Evolutionary conservation across 83 land plant genomes (phyloP), one percentile per base, ranked within the genome.

Genomic region (Thuja plicata): DNA sequence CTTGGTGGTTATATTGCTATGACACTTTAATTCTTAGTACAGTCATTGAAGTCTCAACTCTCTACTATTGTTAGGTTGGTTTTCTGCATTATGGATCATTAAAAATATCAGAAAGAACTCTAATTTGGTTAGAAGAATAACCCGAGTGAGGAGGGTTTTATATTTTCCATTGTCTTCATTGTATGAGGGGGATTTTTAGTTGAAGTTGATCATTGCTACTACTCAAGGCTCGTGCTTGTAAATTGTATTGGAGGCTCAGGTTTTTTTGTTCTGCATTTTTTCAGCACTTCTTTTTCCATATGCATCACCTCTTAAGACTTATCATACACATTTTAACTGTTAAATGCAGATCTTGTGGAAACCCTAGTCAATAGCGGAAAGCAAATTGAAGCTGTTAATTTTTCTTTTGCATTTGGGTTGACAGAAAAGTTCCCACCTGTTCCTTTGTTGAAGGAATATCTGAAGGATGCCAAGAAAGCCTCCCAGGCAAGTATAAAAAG

Each of bases 381-480:
- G 88, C 97, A 98, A 88, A 95, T 97, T 91, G 99, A 98, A 89
- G 99, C 97, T 30, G 93, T 98, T 52, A 94, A 96, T 85, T 91
- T 98, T 88, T 95, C 97, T 57, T 96, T 92, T 91, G 93, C 96
- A 34, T 97, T 98, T 90, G 94, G 90, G 27, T 91, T 98, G 55
- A 97, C 97, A 80, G 96, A 94, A 87, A 94, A 93, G 88, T 93
- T 97, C 90, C 91, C 95, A 80, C 99, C 99, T 82, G 95, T 96
- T 32, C 93, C 95, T 52, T 89, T 98, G 87, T 91, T 98, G 88
- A 98, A 98, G 76, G 89, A 98, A 43, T 98, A 97, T 87, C 90
- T 98, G 86, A 96, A 96, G 90, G 99, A 98, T 87, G 97, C 93
- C 12, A 94, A 89, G 84, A 98, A 92, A 90, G 88, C 93, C 32